Base-by-base conservation (phyloP, 2,329 filamentous ascomycete genomes). In the Phaeophleospora eucalypticola region DNA sequence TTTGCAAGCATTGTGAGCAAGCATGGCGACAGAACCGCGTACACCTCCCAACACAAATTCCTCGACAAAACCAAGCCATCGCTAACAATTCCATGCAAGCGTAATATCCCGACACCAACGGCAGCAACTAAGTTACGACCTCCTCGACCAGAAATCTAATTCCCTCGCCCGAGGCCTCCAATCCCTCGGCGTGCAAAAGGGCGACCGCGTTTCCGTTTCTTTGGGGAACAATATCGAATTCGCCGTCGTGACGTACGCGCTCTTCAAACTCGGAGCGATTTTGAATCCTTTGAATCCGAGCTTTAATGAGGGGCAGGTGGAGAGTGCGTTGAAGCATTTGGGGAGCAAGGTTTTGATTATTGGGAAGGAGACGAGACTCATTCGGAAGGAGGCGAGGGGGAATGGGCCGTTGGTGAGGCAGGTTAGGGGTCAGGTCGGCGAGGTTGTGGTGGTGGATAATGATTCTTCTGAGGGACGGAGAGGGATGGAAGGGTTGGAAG, bases 221-320 rank as follows among this genome's bases (percentile, higher is more conserved):
- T 71, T 96, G 42, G 91, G 91, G 14, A 97, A 95, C 68, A 84
- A 82, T 35, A 73, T 84, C 57, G 89, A 95, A 67, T 91, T 88
- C 65, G 88, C 87, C 2, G 83, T 84, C 41, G 77, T 93, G 16
- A 91, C 86, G 4, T 97, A 97, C 68, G 90, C 90, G 1, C 68
- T 93, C 45, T 95, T 91, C 74, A 97, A 97, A 68, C 78, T 97
- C 8, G 93, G 93, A n/a, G 91, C 88, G 18, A 81, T 97, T 41
- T 74, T 97, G 52, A 81, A 95, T n/a, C 93, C 91, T 0, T 71
- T 97, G 18, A 97, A 98, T 65, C 91, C 90, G 16, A 84, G 82
- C 1, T 97, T 97, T 74, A 95, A 89, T 57, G 76, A 81, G 3
- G 67, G 73, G 4, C 93, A 97, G 71, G 82, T 97, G 7, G 74